A percentile compares a stretch with the other conserved stretches of the same genome.
These are phyloP conservation scores for Coemansia sp. DNA, from an alignment of 371 early-diverging fungal species.

Conservation along the genomic window DNA sequence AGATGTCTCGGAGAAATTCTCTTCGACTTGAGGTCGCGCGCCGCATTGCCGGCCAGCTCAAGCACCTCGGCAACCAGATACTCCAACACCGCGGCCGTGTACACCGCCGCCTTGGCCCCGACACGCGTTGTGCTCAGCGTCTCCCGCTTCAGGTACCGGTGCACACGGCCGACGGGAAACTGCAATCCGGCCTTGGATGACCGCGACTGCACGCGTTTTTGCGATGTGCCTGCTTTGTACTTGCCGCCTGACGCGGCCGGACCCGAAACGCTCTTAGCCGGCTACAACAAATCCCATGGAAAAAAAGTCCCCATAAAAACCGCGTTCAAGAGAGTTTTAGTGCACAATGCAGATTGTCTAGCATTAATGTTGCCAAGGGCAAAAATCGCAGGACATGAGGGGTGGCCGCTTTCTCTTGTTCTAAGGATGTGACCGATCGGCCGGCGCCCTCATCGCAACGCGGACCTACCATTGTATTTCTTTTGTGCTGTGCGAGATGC, in stretches of 20 bases:
- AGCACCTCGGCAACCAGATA: conserved; percentile 90
- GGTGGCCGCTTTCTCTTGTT: no score
- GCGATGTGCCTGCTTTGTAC: conserved; percentile 36
- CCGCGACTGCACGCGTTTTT: conserved; percentile 49
- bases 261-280: conserved; percentile 47
- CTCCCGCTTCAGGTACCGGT: conserved; percentile 81
- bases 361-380: not conserved
- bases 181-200: conserved; percentile 54
- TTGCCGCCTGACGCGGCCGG: conserved; percentile 45
- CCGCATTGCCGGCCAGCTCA: conserved; percentile 90
- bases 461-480: conserved; percentile 2
- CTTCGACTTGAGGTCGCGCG: conserved; percentile 86
- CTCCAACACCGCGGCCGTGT: conserved; percentile 87
- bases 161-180: conserved; percentile 89
- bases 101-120: conserved; percentile 89
- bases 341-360: no score
- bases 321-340: no score
- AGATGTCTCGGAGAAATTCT: conserved; percentile 88
- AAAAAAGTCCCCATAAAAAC: no score
- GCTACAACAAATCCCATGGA: conserved; percentile 13
- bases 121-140: conserved; percentile 79
- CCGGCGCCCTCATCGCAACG: no score
- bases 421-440: no score
- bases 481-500: not conserved
- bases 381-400: not conserved